Evolutionary conservation across 23 red algal species (phyloP).

Genomic region (Pyropia yezoensis): DNA sequence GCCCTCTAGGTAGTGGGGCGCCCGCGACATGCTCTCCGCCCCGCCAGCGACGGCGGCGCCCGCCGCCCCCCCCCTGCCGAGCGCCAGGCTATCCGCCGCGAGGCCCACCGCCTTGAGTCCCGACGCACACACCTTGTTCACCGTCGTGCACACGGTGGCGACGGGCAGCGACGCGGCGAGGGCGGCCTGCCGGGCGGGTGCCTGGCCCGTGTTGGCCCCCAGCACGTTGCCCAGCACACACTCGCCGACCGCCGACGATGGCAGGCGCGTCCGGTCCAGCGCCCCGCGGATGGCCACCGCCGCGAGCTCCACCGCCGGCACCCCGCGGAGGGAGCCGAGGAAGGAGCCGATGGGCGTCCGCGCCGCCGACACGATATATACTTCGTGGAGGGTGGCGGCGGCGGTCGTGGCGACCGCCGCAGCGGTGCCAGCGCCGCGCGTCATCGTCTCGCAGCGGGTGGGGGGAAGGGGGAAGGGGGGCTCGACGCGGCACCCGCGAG

Average conservation of each 20-base stretch:
- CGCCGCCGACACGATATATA: conserved; percentile 48
- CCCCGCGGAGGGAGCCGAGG: conserved; percentile 51
- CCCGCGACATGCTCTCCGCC: conserved; percentile 80
- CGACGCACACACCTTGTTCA: conserved; percentile 96
- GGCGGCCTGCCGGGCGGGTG: conserved; percentile 81
- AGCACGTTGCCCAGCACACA: conserved; percentile 85
- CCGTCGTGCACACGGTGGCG: conserved; percentile 75
- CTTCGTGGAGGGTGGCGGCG: too few relatives aligned
- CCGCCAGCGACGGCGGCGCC: conserved; percentile 76
- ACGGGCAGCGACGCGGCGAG: conserved; percentile 45
- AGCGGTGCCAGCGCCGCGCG: too few relatives aligned
- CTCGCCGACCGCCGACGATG: conserved; percentile 21
- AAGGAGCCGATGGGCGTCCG: conserved; percentile 91
- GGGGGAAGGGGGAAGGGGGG: too few relatives aligned
- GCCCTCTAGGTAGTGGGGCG: conserved; percentile 63
- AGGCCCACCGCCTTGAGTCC: conserved; percentile 61
- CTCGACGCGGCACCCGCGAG: too few relatives aligned
- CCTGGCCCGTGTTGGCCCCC: conserved; percentile 65
- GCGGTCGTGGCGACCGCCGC: too few relatives aligned
- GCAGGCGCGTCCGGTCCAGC: not conserved
- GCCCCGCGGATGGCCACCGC: conserved; percentile 72
- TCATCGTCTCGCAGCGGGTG: too few relatives aligned
- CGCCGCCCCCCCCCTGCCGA: conserved; percentile 30
- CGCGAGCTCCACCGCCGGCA: conserved; percentile 70
- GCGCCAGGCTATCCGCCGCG: conserved; percentile 53